A percentile compares a stretch with the other conserved stretches of the same genome.
phyloP scores from a whole-genome alignment of 805 yeast genomes.

The Tetrapisispora nanseiensis region DNA sequence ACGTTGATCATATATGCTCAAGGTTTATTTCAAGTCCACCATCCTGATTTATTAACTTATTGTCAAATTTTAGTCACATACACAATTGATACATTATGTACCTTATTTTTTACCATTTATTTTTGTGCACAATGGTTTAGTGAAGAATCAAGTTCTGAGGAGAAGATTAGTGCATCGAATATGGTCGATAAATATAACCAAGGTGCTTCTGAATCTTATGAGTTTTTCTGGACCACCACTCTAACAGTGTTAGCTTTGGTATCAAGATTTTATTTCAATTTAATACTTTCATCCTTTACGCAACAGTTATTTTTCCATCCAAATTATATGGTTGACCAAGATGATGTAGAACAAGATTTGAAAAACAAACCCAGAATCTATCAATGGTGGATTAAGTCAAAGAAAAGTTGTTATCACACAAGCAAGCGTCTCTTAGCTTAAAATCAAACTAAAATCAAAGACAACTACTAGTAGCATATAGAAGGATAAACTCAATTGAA shows the following conservation, averaged over 20 bases:
- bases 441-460: no score
- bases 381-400: conserved; percentile 25
- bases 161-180: background rate
- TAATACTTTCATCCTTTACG: conserved; percentile 50
- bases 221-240: conserved; percentile 47
- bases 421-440: conserved; percentile 16
- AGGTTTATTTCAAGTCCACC: conserved; percentile 43
- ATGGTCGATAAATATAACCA: conserved; percentile 29
- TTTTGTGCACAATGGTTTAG: conserved; percentile 71
- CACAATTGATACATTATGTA: conserved; percentile 55
- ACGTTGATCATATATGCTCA: conserved; percentile 55
- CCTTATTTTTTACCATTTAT: conserved; percentile 59
- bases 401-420: conserved; percentile 25
- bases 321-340: conserved; percentile 31
- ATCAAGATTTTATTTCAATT: conserved; percentile 49
- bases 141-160: conserved; percentile 28
- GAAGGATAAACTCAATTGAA: no score
- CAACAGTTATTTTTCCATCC: conserved; percentile 43
- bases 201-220: conserved; percentile 53
- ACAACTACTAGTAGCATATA: no score
- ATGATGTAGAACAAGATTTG: conserved; percentile 30
- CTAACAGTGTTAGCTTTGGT: conserved; percentile 40
- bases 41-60: conserved; percentile 49
- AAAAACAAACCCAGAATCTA: conserved; percentile 25
- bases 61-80: conserved; percentile 58